phyloP scores from a whole-genome alignment of 495 filamentous ascomycete species.

The Neurospora discreta region DNA sequence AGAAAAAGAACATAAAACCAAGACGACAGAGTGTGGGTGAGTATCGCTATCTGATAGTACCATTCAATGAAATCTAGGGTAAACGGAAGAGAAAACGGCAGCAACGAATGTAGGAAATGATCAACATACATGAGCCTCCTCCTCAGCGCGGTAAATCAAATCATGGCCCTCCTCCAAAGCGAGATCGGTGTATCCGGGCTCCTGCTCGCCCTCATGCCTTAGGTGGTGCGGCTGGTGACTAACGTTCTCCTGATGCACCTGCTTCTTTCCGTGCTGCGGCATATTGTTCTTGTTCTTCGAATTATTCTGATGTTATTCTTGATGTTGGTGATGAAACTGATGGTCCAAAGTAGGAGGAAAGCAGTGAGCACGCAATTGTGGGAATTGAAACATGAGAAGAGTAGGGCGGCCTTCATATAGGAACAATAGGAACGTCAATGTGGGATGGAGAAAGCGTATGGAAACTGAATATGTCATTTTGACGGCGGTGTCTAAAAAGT shows the following conservation, averaged over 20 bases:
- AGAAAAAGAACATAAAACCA: too few species aligned
- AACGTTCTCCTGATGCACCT: not conserved
- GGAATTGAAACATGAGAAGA: not conserved
- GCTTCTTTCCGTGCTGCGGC: not conserved
- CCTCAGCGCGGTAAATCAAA: constrained; percentile 19
- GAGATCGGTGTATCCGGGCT: constrained; percentile 17
- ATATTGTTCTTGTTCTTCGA: not conserved
- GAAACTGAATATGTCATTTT: not conserved
- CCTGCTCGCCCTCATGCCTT: not conserved
- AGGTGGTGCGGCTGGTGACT: not conserved
- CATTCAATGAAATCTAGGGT: too few species aligned
- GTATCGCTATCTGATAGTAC: too few species aligned
- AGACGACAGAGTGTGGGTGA: too few species aligned
- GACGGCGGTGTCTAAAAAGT: not conserved
- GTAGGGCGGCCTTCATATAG: not conserved
- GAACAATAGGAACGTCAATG: not conserved
- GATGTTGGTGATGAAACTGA: not conserved
- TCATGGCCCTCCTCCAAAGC: constrained; percentile 18
- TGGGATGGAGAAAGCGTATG: not conserved
- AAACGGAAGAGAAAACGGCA: too few species aligned
- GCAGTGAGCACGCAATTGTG: not conserved
- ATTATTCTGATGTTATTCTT: not conserved
- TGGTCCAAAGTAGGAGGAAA: not conserved
- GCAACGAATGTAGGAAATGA: too few species aligned
- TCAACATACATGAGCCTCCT: constrained; percentile 16